A percentile compares a stretch with the other conserved stretches of the same genome.
Conservation (phyloP, 2,329 filamentous ascomycete species). For the Verticillium isaacii region DNA sequence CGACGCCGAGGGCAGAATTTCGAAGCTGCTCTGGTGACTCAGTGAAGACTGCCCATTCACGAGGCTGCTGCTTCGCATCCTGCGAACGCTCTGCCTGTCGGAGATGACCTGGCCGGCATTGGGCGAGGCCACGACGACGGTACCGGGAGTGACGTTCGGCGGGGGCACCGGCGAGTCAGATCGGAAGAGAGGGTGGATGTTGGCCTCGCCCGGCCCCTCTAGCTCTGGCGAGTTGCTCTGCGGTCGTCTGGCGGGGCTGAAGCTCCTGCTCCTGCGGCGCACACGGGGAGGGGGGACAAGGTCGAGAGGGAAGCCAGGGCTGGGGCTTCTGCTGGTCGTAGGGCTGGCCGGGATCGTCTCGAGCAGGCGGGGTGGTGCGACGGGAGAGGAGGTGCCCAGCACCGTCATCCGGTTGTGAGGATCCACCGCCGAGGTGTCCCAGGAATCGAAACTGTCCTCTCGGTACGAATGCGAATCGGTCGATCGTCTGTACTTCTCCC, state of each 20-base stretch:
- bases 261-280: conserved; percentile 44
- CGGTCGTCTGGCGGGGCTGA: conserved; percentile 34
- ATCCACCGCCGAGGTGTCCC: conserved; percentile 69
- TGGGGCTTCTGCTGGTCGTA: conserved; percentile 59
- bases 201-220: conserved; percentile 48
- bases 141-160: conserved; percentile 62
- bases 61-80: conserved; percentile 53
- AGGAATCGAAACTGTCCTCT: conserved; percentile 64
- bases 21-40: conserved; percentile 43
- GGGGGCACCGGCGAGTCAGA: conserved; percentile 66
- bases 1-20: conserved; percentile 23
- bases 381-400: conserved; percentile 41
- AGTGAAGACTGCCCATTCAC: conserved; percentile 43
- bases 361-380: conserved; percentile 47
- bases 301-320: conserved; percentile 57
- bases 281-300: conserved; percentile 40
- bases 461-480: conserved; percentile 37
- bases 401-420: conserved; percentile 55
- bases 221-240: conserved; percentile 24
- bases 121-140: conserved; percentile 66
- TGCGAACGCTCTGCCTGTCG: conserved; percentile 44
- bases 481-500: conserved; percentile 40
- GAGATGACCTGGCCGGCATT: conserved; percentile 61
- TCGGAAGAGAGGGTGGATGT: conserved; percentile 76
- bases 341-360: conserved; percentile 69